phyloP scores from a whole-genome alignment of 306 rosid genomes.

The Gynostemma pentaphyllum region DNA sequence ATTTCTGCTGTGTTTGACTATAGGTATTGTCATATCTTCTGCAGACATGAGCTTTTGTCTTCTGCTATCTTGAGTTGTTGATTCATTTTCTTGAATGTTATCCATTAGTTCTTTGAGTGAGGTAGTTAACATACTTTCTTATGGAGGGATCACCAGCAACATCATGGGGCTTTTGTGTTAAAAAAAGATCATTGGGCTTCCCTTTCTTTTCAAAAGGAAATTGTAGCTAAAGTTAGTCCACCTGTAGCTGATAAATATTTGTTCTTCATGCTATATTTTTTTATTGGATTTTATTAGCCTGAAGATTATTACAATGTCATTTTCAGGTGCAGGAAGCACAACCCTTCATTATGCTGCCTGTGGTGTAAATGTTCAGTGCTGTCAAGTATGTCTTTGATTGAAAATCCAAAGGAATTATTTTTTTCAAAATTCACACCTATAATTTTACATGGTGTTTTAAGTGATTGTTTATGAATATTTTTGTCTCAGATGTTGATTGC shows the following conservation, averaged over 20 bases:
- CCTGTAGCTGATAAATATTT: neutral
- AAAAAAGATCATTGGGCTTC: neutral
- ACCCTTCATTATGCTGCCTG: slow-evolving; percentile 96
- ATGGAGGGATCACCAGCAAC: slow-evolving; percentile 99
- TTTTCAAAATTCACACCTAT: slow-evolving; percentile 5
- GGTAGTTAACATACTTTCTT: slow-evolving; percentile 63
- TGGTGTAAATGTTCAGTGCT: slow-evolving; percentile 90
- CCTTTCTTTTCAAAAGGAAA: neutral
- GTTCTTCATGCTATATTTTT: neutral
- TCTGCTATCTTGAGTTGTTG: slow-evolving; percentile 6
- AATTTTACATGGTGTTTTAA: neutral
- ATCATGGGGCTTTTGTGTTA: too few species aligned
- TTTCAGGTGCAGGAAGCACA: slow-evolving; percentile 85
- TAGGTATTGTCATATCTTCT: slow-evolving; percentile 35
- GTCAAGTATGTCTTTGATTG: slow-evolving; percentile 49
- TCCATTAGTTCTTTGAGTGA: slow-evolving; percentile 45
- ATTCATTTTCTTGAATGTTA: slow-evolving; percentile 13
- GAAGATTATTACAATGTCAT: neutral
- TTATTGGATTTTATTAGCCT: too few species aligned
- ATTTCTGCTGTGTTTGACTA: slow-evolving; percentile 43
- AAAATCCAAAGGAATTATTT: neutral
- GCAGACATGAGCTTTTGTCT: neutral
- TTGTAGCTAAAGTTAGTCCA: neutral
- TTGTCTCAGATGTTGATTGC: slow-evolving; percentile 73
- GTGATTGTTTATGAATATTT: slow-evolving; percentile 13